Base-by-base conservation (phyloP, 23 red algal species). In the Gracilaria vermiculophylla region DNA sequence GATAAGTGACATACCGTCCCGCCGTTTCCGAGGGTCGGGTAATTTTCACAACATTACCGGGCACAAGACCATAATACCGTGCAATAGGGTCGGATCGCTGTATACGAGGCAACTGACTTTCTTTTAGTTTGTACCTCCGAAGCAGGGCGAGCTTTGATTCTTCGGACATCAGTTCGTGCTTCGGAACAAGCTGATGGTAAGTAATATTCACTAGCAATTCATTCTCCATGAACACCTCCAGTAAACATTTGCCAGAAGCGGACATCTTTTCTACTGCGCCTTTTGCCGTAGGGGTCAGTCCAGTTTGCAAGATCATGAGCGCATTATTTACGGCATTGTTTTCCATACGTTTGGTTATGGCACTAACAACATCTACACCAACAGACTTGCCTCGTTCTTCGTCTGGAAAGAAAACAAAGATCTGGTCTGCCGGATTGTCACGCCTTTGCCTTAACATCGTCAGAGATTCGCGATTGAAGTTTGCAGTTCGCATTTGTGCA, bases 171-270 rank as follows among this genome's bases (percentile, higher is more conserved):
- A 98, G 58, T 56, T 98, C 96, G 51, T 98, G 96, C 42, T 76
- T 89, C 14, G 96, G 96, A 43, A 98, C 96, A 82, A 98, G 94
- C 9, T 87, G 64, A 86, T 98, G 96, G 35, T 87, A 51, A 65
- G 96, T 98, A 41, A 98, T 98, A 58, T 98, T 98, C 19, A 98
- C 92, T 33, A 98, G 61, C 39, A 98, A 78, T 47, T 98, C 96
- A 66, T 88, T 92, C 45, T 98, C 92, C 6, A 89, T 56, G 56
- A 98, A 98, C 3, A 94, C 76, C 53, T 98, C 96, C 78, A 98
- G 42, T 62, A 72, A 54, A 60, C 83, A 93, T 74, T 66, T 83
- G 33, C 58, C 60, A 7, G 47, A 48, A 27, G 89, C 69, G 16
- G 75, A 50, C 50, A 95, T 56, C 71, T 93, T 80, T 37, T 80